Evolutionary conservation across 352 stramenopile genomes (phyloP).

Genomic region (Phytophthora pseudosyringae): DNA sequence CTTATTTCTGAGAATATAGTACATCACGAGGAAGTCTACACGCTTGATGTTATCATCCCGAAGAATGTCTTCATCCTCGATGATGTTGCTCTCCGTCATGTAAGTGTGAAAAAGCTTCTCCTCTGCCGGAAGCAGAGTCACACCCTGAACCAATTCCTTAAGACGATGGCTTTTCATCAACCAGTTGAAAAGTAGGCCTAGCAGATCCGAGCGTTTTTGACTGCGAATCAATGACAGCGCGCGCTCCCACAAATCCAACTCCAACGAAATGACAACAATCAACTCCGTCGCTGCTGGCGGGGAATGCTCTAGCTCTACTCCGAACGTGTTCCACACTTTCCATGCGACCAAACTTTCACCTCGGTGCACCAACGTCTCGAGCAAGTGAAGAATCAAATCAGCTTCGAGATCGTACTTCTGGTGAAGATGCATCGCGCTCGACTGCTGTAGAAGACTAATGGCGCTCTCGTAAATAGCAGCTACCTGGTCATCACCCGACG

Average conservation of each 20-base stretch:
- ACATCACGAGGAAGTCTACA: constrained; percentile 85
- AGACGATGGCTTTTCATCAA: constrained; percentile 70
- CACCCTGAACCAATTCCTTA: constrained; percentile 76
- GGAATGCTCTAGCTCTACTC: constrained; percentile 58
- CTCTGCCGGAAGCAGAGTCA: constrained; percentile 59
- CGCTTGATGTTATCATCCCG: constrained; percentile 75
- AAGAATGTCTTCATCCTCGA: constrained; percentile 57
- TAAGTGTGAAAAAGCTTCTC: constrained; percentile 71
- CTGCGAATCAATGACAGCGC: constrained; percentile 66
- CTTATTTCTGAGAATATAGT: constrained; percentile 80
- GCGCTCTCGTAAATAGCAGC: constrained; percentile 68
- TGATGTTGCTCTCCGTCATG: constrained; percentile 73
- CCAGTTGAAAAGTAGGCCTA: constrained; percentile 75
- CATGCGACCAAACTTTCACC: constrained; percentile 78
- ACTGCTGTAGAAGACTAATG: constrained; percentile 67
- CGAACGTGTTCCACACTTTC: constrained; percentile 89
- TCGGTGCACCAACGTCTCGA: constrained; percentile 80
- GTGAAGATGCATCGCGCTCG: constrained; percentile 76
- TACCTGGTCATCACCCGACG: constrained; percentile 66
- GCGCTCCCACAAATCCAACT: constrained; percentile 79
- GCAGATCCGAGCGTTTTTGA: constrained; percentile 62
- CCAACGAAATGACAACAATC: constrained; percentile 78
- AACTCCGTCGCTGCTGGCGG: constrained; percentile 64
- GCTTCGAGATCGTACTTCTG: constrained; percentile 76
- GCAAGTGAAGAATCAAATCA: constrained; percentile 75